These are phyloP conservation scores for Septoria petroselini DNA, from an alignment of 2,329 filamentous ascomycete genomes.

Conservation along the genomic window DNA sequence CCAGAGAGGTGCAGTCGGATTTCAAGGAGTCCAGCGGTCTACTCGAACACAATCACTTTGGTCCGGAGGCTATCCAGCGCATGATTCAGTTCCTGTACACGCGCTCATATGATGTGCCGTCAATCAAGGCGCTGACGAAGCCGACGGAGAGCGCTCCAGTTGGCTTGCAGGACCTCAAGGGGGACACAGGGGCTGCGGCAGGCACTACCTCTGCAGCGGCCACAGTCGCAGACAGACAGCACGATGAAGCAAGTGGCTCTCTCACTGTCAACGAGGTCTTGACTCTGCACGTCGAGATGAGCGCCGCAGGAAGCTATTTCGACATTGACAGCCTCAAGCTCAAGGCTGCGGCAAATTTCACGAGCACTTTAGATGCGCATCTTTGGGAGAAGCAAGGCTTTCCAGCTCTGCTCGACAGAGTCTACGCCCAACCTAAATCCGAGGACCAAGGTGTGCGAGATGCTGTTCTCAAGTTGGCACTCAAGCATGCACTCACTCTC, in stretches of 20 bases:
- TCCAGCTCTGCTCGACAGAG: neutral
- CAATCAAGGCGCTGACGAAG: too few species aligned
- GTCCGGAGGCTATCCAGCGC: neutral
- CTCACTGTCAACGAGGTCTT: neutral
- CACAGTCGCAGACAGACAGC: too few species aligned
- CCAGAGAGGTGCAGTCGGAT: neutral
- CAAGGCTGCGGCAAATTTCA: slow-evolving; percentile 1
- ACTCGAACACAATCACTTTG: slow-evolving; percentile 3
- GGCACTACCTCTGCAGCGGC: too few species aligned
- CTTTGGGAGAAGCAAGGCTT: neutral
- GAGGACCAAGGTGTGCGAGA: neutral
- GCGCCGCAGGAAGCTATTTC: neutral
- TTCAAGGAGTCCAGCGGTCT: neutral
- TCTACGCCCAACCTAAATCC: neutral
- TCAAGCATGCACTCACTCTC: neutral
- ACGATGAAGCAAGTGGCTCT: neutral
- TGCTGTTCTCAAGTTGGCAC: neutral
- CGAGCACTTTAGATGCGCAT: neutral
- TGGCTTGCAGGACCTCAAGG: too few species aligned
- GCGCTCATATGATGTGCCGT: too few species aligned
- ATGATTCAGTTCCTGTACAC: slow-evolving; percentile 12
- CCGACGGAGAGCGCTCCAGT: too few species aligned
- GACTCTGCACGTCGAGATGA: slow-evolving; percentile 1
- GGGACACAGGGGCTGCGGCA: too few species aligned
- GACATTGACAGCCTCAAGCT: neutral